Evolutionary conservation across 306 rosid genomes (phyloP), one percentile per base, ranked within the genome.

Genomic region (Quercus robur): DNA sequence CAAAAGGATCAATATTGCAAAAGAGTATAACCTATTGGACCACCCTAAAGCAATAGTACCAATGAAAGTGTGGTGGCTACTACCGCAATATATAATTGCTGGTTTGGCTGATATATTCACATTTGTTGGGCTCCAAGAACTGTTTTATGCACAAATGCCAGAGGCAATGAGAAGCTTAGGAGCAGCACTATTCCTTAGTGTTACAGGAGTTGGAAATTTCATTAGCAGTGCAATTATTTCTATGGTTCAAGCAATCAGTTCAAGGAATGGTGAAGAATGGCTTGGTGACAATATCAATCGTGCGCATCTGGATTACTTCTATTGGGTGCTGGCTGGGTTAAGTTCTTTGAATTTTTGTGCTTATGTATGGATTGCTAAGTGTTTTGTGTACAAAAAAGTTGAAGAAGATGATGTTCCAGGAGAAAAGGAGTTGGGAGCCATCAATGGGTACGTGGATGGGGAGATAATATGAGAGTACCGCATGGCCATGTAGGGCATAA

Each of bases 141-240:
- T 87, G 73, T 85, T 89, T 74, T 85, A 87, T 56, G 85, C 77
- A 21, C 85, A 89, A 75, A 87, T 88, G 89, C 91, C 84, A 0
- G 46, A 38, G 46, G 46, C 58, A 1, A 80, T 83, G 91, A 81
- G 89, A 59, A 85, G 91, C 74, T 33, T 85, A 3, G 91, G 91
- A 25, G 85, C 87, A 0, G 87, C 86, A 3, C 82, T 84, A 1
- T 81, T 20, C 59, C 4, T 85, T 5, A 78, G 86, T 5, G 44
- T 81, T 3, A 6, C 57, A 7, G 46, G 46, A 38, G 11, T 38
- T 7, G 46, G 46, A 38, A 38, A 38, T 38, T 7, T 38, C 46
- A 7, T 38, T 38, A 7, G 46, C 46, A 38, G 46, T 38, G 11
- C 11, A 38, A 7, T 38, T 7, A 38, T 38, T 38, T 38, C 46